Evolutionary conservation across 78 protist genomes (phyloP).

Genomic region (Guillardia theta): DNA sequence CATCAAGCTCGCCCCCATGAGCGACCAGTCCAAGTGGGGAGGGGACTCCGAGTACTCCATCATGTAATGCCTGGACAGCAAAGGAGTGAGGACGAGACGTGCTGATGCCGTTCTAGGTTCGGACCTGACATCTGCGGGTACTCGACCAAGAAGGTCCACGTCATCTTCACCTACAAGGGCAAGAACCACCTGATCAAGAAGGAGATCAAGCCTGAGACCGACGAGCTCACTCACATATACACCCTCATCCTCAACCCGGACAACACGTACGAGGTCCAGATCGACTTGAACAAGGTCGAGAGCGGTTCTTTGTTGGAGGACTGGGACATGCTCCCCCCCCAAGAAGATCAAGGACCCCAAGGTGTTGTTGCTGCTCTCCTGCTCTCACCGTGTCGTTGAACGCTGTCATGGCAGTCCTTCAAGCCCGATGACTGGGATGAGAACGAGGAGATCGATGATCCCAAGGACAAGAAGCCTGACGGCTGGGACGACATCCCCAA

Average conservation of each 20-base stretch:
- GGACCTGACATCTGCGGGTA: background rate
- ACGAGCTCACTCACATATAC: conserved; percentile 86
- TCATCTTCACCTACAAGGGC: conserved; percentile 91
- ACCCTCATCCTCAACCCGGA: conserved; percentile 89
- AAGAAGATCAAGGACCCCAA: conserved; percentile 43
- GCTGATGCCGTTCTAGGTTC: background rate
- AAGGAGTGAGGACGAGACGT: background rate
- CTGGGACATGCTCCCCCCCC: conserved; percentile 86
- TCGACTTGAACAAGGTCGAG: conserved; percentile 55
- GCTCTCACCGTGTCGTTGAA: too few relatives aligned
- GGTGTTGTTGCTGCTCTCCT: too few relatives aligned
- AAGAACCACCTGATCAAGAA: conserved; percentile 77
- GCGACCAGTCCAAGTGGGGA: background rate
- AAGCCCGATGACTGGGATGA: conserved; percentile 91
- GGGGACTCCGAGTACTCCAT: conserved; percentile 39
- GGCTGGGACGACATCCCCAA: conserved; percentile 85
- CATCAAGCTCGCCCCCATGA: conserved; percentile 5
- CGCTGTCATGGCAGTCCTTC: too few relatives aligned
- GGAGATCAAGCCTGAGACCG: conserved; percentile 60
- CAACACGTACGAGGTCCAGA: conserved; percentile 88
- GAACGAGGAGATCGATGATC: conserved; percentile 79
- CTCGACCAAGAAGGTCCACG: conserved; percentile 75
- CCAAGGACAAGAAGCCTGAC: conserved; percentile 88
- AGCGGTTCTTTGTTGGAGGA: conserved; percentile 86
- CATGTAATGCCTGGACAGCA: conserved; percentile 36